A percentile compares a stretch with the other conserved stretches of the same genome.
Conservation (phyloP, 2,329 filamentous ascomycete genomes). For the Claviceps sp. region DNA sequence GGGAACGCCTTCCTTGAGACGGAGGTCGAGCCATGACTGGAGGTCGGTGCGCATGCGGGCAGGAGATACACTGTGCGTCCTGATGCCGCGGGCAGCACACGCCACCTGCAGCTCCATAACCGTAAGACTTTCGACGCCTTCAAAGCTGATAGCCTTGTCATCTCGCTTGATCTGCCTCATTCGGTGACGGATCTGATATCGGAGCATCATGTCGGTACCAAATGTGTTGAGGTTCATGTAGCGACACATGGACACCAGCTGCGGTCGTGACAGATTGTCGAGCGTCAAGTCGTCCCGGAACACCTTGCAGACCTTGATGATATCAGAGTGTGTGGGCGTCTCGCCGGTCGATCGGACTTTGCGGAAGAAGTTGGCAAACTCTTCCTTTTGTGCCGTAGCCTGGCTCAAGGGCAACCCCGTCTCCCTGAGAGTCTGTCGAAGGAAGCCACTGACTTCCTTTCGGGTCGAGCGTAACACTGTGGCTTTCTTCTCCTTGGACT, state of each 20-base stretch:
- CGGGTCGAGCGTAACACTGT: constrained; percentile 68
- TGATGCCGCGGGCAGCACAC: constrained; percentile 80
- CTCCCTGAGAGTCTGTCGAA: constrained; percentile 79
- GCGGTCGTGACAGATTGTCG: constrained; percentile 90
- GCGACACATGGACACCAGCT: constrained; percentile 92
- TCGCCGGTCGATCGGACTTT: constrained; percentile 90
- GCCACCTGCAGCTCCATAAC: constrained; percentile 87
- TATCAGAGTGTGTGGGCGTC: constrained; percentile 73
- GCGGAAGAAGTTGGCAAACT: constrained; percentile 93
- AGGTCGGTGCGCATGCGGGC: constrained; percentile 79
- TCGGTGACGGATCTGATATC: constrained; percentile 90
- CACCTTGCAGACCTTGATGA: constrained; percentile 97
- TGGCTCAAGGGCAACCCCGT: constrained; percentile 81
- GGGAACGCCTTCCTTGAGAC: constrained; percentile 87
- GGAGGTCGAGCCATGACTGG: constrained; percentile 85
- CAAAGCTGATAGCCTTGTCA: constrained; percentile 84
- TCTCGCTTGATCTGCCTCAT: constrained; percentile 99
- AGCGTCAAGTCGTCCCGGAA: constrained; percentile 97
- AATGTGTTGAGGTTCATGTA: constrained; percentile 98
- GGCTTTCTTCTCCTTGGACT: constrained; percentile 81
- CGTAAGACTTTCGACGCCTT: constrained; percentile 87
- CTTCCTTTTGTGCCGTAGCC: constrained; percentile 76
- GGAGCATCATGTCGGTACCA: constrained; percentile 93
- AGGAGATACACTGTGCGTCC: constrained; percentile 84
- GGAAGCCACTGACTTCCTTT: constrained; percentile 85